Conservation (phyloP, 306 rosid species). For the Dryas alaskensis region DNA sequence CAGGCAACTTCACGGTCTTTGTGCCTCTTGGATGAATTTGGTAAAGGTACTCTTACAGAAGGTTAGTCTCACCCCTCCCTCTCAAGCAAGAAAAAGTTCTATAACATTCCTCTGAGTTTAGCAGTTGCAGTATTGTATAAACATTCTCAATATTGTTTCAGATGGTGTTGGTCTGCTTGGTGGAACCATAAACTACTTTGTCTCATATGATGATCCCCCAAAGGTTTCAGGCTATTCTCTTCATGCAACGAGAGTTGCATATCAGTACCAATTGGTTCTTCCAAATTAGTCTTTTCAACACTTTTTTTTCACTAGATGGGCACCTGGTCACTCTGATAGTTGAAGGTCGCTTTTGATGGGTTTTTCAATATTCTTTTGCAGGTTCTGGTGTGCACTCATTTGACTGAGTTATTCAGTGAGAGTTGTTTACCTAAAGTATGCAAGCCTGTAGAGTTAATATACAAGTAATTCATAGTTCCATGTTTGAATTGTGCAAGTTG, state of each 20-base stretch:
- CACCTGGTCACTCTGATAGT: not conserved
- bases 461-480: constrained; percentile 21
- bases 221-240: constrained; percentile 56
- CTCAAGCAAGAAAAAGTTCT: not conserved
- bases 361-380: constrained; percentile 35
- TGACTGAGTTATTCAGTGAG: constrained; percentile 81
- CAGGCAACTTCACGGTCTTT: constrained; percentile 79
- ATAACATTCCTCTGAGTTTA: constrained; percentile 3
- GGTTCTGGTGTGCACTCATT: constrained; percentile 94
- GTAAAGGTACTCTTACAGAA: constrained; percentile 97
- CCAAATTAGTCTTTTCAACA: not conserved
- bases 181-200: constrained; percentile 80
- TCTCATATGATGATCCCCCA: constrained; percentile 60
- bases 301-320: not conserved
- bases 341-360: not conserved
- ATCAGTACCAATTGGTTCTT: not conserved
- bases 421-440: constrained; percentile 60
- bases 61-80: constrained; percentile 50
- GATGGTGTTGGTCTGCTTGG: constrained; percentile 95
- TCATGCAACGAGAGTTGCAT: constrained; percentile 5
- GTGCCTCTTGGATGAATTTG: constrained; percentile 91
- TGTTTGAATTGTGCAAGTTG: constrained; percentile 9
- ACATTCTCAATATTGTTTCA: constrained; percentile 40
- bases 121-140: constrained; percentile 17
- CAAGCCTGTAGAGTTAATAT: constrained; percentile 22